Evolutionary conservation across 176 grass and related monocot genomes (phyloP).

Genomic region (Alopecurus myosuroides): DNA sequence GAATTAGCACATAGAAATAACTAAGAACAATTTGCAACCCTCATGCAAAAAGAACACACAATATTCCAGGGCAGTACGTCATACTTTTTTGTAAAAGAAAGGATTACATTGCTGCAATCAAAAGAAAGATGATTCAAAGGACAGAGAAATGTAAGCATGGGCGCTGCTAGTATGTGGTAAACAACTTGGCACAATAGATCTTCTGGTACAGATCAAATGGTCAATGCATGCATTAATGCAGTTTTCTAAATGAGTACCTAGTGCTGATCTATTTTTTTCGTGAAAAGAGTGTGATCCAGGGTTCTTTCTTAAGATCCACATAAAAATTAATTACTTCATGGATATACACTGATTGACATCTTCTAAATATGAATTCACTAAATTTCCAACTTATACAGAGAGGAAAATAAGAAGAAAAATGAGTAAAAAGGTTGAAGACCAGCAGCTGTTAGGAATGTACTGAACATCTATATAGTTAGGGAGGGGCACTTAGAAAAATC

Average conservation of each 20-base stretch:
- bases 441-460: not conserved
- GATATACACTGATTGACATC: not conserved
- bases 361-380: constrained; percentile 2
- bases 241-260: not conserved
- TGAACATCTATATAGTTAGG: not conserved
- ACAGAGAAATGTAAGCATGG: not conserved
- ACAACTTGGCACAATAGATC: not conserved
- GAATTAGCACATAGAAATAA: not conserved
- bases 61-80: not conserved
- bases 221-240: not conserved
- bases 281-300: not conserved
- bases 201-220: constrained; percentile 6
- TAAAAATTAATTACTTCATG: not conserved
- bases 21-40: not conserved
- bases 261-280: not conserved
- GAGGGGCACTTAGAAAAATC: not conserved
- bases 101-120: not conserved
- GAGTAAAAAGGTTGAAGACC: not conserved
- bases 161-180: constrained; percentile 5
- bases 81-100: not conserved
- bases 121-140: constrained; percentile 6
- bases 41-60: not conserved
- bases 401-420: not conserved
- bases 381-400: not conserved
- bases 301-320: not conserved